Percentiles rank a stretch among this genome's conserved stretches.
phyloP scores from a whole-genome alignment of 768 basidiomycete species.

The Solioccasus polychromus region DNA sequence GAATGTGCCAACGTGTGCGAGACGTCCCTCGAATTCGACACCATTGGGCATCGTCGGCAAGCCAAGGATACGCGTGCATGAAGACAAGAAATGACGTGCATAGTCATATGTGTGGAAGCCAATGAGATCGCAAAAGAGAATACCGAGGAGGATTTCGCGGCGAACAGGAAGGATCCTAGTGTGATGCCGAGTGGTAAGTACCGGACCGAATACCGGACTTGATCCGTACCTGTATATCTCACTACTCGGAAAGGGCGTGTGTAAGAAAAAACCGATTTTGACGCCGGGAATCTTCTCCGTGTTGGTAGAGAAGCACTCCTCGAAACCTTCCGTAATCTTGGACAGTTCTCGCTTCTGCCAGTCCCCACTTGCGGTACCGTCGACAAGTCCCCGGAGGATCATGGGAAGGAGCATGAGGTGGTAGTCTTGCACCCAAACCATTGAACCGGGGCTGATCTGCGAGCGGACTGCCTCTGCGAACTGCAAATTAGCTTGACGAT shows the following conservation, averaged over 20 bases:
- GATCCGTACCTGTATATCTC: conserved; percentile 89
- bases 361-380: conserved; percentile 59
- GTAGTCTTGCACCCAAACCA: conserved; percentile 99
- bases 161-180: conserved; percentile 92
- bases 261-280: conserved; percentile 98
- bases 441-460: conserved; percentile 79
- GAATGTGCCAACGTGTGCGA: conserved; percentile 97
- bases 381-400: conserved; percentile 86
- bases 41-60: conserved; percentile 98
- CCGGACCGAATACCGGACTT: conserved; percentile 14
- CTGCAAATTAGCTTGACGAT: conserved; percentile 92
- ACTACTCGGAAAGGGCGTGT: conserved; percentile 96
- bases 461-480: conserved; percentile 88
- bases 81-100: conserved; percentile 98
- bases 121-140: conserved; percentile 94
- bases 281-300: conserved; percentile 55
- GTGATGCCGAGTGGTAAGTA: background rate
- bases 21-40: conserved; percentile 91
- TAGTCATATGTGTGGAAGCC: conserved; percentile 99
- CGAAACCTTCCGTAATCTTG: conserved; percentile 71
- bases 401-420: conserved; percentile 97
- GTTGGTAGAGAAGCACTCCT: conserved; percentile 38
- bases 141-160: conserved; percentile 93
- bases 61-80: conserved; percentile 93
- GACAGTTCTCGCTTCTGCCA: conserved; percentile 60